Percentiles rank a stretch among this genome's conserved stretches.
These are phyloP conservation scores for Phylloboletellus chloephorus DNA, from an alignment of 1,284 basidiomycete species.

Conservation along the genomic window DNA sequence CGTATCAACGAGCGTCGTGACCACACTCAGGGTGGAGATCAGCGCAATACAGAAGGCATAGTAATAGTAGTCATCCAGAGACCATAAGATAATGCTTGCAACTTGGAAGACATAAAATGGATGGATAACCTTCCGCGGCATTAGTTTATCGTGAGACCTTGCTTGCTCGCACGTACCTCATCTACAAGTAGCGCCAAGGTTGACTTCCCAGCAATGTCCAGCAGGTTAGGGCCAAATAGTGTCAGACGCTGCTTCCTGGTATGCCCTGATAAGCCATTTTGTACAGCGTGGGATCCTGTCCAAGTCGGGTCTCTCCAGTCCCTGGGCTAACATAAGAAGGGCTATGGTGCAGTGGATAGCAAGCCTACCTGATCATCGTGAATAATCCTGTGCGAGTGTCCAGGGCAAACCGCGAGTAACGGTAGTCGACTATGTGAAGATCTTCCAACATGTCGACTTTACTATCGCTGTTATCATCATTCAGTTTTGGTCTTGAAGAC, in stretches of 20 bases:
- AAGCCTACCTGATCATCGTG: slow-evolving; percentile 64
- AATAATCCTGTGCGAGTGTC: slow-evolving; percentile 85
- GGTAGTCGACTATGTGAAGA: slow-evolving; percentile 69
- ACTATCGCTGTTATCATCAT: slow-evolving; percentile 27
- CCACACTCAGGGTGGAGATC: slow-evolving; percentile 84
- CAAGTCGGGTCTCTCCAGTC: slow-evolving; percentile 90
- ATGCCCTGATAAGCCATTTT: slow-evolving; percentile 53
- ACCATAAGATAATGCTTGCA: slow-evolving; percentile 93
- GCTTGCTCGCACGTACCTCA: slow-evolving; percentile 52
- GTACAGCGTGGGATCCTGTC: slow-evolving; percentile 59
- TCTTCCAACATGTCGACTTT: slow-evolving; percentile 39
- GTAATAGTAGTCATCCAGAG: slow-evolving; percentile 92
- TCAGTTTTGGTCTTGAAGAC: slow-evolving; percentile 21
- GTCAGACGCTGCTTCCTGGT: slow-evolving; percentile 61
- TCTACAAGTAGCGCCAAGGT: slow-evolving; percentile 81
- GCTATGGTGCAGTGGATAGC: background rate
- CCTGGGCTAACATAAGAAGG: slow-evolving; percentile 37
- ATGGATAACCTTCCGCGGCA: slow-evolving; percentile 57
- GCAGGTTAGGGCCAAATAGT: slow-evolving; percentile 84
- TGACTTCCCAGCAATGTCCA: slow-evolving; percentile 90
- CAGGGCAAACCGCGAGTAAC: slow-evolving; percentile 88
- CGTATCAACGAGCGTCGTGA: slow-evolving; percentile 88
- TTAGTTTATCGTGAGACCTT: slow-evolving; percentile 13
- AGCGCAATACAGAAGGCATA: slow-evolving; percentile 97
- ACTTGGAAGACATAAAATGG: slow-evolving; percentile 99